Evolutionary conservation across 2,329 filamentous ascomycete species (phyloP), one percentile per base, ranked within the genome.

Genomic region (Chalara sp.): DNA sequence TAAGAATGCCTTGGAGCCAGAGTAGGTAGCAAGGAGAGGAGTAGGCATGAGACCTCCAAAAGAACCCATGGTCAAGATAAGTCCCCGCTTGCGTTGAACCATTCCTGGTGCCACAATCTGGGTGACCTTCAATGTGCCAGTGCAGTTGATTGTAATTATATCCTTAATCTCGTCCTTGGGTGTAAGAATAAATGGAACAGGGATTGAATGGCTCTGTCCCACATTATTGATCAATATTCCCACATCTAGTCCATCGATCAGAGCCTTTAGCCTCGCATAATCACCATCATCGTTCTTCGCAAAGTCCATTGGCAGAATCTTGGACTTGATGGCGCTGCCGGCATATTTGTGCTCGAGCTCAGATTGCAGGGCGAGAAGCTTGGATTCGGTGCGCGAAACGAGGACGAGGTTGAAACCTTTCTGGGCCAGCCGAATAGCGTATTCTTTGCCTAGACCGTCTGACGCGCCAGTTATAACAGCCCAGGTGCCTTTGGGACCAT

Each of bases 381-480:
- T 99, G 40, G 89, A 89, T 60, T 87, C 79, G n/a, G 95, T 97
- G 63, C 95, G 91, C 44, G 93, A 97, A 55, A 99, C 85, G 60
- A 99, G 88, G 56, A 99, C 75, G 61, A 97, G 76, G 72, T 96
- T 97, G 81, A 92, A 99, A 63, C 91, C 91, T 67, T 93, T 91
- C 55, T 81, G 76, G 29, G 93, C 91, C 51, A 99, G 84, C 68
- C 97, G 90, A 32, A 86, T 78, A 37, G 92, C 89, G 67, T 89
- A 99, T 73, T 99, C 93, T 72, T 96, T 97, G 67, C 93, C 93
- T 56, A 99, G 84, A 57, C 93, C 95, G 70, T 99, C 93, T 8
- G 91, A 96, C 47, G 92, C 93, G 56, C 93, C 93, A 30, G 93
- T 99, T 40, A 99, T 80, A 50, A 99, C 81, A 32, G 89, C 93